Evolutionary conservation across 805 yeast genomes (phyloP), one percentile per base, ranked within the genome.

Genomic region (Kazachstania viticola): DNA sequence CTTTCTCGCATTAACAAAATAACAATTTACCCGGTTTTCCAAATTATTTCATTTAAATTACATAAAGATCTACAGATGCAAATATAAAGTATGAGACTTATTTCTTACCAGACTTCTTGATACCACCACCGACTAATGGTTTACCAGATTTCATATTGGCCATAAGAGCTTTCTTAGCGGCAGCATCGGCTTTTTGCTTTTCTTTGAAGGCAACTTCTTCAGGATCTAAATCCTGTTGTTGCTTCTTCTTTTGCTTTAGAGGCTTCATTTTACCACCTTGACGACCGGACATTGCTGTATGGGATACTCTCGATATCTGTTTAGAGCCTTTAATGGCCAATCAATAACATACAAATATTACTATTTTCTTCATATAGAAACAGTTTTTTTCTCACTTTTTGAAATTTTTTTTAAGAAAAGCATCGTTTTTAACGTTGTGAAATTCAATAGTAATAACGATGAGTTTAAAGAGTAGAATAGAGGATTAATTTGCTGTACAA

Each of bases 241-340:
- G 70, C 72, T 84, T 84, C 78, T 79, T 74, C 64, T 82, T 88
- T 46, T 88, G 80, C 54, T 62, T 62, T 37, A 62, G 46, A 36
- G 66, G 96, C 75, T 87, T 87, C 38, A 87, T 75, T 60, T 87
- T 87, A 53, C 96, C 96, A 55, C 96, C 96, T 69, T 87, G 95
- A 67, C 95, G 85, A 50, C 94, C 85, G 31, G 95, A 84, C 95
- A 85, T 84, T 5, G 4, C 23, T 4, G 17, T 13, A n/a, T n/a
- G n/a, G n/a, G n/a, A n/a, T n/a, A n/a, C n/a, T n/a, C n/a, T n/a
- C n/a, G n/a, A n/a, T n/a, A n/a, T n/a, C n/a, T n/a, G n/a, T n/a
- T n/a, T n/a, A n/a, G n/a, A n/a, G n/a, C n/a, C n/a, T n/a, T n/a
- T n/a, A n/a, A n/a, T n/a, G n/a, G n/a, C n/a, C n/a, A n/a, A n/a